phyloP scores from a whole-genome alignment of 225 moss, liverwort and hornwort species.

The Polytrichum commune region DNA sequence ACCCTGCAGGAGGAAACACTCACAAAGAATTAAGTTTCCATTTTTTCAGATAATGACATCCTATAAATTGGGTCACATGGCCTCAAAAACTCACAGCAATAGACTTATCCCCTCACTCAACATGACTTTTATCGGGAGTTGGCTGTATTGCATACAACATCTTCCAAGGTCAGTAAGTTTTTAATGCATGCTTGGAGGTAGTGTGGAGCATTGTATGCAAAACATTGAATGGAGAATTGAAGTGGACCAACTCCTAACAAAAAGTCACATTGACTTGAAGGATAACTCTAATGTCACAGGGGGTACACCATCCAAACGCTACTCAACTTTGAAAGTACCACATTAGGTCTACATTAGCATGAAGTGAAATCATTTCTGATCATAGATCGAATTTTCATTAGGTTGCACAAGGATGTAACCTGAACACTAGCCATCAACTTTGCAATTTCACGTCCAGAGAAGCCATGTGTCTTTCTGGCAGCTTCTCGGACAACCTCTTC shows the following conservation, averaged over 20 bases:
- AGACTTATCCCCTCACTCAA: background rate
- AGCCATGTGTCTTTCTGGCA: slow-evolving; percentile 68
- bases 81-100: background rate
- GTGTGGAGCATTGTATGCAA: too few species aligned
- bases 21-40: background rate
- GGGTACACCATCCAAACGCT: background rate
- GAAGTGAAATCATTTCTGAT: background rate
- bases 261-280: too few species aligned
- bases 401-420: slow-evolving; percentile 17
- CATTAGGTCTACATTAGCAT: background rate
- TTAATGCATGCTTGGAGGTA: too few species aligned
- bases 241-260: too few species aligned
- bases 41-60: too few species aligned
- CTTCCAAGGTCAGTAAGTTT: too few species aligned
- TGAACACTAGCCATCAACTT: slow-evolving; percentile 96
- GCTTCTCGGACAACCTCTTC: slow-evolving; percentile 64
- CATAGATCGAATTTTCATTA: background rate
- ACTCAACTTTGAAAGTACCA: too few species aligned
- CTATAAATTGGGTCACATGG: background rate
- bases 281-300: too few species aligned
- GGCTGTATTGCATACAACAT: too few species aligned
- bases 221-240: too few species aligned
- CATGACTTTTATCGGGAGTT: too few species aligned
- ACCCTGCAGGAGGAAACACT: slow-evolving; percentile 36
- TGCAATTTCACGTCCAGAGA: slow-evolving; percentile 90